These are phyloP conservation scores for Fomes fomentarius DNA, from an alignment of 1,284 basidiomycete species.

Conservation along the genomic window DNA sequence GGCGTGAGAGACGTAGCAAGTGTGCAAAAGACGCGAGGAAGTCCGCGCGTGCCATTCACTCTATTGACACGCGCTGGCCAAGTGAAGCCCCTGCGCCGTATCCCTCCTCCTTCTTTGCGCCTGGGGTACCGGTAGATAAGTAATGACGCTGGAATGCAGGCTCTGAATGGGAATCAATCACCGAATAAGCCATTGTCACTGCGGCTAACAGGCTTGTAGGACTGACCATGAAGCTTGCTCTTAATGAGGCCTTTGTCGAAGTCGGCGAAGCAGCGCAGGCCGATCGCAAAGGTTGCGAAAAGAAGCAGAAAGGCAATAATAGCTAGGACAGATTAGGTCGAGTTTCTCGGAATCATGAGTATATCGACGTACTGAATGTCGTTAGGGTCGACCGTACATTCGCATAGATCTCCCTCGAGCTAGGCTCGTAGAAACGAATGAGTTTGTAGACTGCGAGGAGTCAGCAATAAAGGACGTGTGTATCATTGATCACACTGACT, in stretches of 20 bases:
- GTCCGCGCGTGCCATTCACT: slow-evolving; percentile 35
- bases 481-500: slow-evolving; percentile 41
- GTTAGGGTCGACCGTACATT: slow-evolving; percentile 78
- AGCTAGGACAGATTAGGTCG: slow-evolving; percentile 44
- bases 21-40: background rate
- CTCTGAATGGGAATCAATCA: slow-evolving; percentile 41
- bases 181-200: slow-evolving; percentile 32
- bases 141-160: slow-evolving; percentile 51
- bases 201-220: slow-evolving; percentile 37
- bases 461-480: background rate
- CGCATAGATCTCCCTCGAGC: slow-evolving; percentile 54
- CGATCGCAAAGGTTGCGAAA: slow-evolving; percentile 71
- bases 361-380: slow-evolving; percentile 75
- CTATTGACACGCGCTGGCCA: slow-evolving; percentile 52
- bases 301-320: slow-evolving; percentile 75
- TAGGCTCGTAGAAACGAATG: slow-evolving; percentile 72
- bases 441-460: slow-evolving; percentile 70
- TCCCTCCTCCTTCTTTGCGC: slow-evolving; percentile 46
- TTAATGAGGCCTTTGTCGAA: slow-evolving; percentile 74
- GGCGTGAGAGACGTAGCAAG: background rate
- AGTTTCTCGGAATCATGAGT: background rate
- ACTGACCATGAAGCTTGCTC: slow-evolving; percentile 77
- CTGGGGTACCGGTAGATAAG: slow-evolving; percentile 43
- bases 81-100: slow-evolving; percentile 39
- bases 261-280: slow-evolving; percentile 77